Percentiles rank a stretch among this genome's conserved stretches.
Conservation (phyloP, 495 filamentous ascomycete species). For the Trichoderma reesei region DNA sequence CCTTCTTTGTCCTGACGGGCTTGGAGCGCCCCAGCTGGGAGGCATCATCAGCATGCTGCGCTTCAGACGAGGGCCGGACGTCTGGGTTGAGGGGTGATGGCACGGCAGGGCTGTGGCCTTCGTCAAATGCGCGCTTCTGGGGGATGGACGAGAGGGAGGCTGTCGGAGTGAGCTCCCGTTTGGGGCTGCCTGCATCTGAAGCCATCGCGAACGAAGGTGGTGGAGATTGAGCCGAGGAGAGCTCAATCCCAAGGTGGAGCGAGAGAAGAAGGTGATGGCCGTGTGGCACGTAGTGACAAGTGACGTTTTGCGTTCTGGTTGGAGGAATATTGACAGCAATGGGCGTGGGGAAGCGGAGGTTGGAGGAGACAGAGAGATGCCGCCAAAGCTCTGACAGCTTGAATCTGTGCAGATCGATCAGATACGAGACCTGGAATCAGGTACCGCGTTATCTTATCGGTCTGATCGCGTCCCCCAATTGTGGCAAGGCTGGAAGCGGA, state of each 20-base stretch:
- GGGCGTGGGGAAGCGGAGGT: background rate
- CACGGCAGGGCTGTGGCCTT: constrained; percentile 48
- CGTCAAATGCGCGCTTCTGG: constrained; percentile 44
- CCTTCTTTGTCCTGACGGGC: constrained; percentile 50
- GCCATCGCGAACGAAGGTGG: constrained; percentile 6
- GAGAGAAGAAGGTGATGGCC: background rate
- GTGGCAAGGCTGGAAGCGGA: background rate
- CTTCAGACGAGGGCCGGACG: constrained; percentile 20
- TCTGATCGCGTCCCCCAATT: background rate
- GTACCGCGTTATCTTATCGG: constrained; percentile 4
- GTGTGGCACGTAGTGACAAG: no score
- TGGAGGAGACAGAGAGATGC: background rate
- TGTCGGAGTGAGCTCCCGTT: constrained; percentile 20
- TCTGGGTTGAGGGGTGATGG: constrained; percentile 57
- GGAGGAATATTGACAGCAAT: background rate
- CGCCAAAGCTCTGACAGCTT: background rate
- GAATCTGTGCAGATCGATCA: background rate
- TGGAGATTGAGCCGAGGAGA: background rate
- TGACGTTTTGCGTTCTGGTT: background rate
- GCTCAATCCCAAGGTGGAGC: background rate
- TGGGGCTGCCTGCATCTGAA: constrained; percentile 11
- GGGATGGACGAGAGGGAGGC: constrained; percentile 38
- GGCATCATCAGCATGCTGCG: constrained; percentile 24
- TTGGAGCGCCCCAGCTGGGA: constrained; percentile 35
- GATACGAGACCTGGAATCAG: background rate